phyloP scores from a whole-genome alignment of 1,139 yeast genomes.

The Candida neerlandica region DNA sequence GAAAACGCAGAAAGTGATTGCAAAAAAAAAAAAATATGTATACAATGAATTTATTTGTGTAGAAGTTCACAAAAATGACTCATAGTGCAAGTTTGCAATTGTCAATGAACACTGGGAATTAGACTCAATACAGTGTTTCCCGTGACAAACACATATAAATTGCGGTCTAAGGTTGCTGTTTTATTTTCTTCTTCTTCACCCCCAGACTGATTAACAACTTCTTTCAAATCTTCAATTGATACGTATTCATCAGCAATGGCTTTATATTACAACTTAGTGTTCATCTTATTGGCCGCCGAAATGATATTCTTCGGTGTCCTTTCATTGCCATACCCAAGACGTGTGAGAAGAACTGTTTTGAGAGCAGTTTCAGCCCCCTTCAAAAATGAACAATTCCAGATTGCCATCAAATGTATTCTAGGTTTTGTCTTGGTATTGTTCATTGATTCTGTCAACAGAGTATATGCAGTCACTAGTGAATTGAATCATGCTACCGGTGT shows the following conservation, averaged over 20 bases:
- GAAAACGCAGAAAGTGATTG: background rate
- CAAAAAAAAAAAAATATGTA: background rate
- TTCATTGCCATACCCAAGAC: conserved; percentile 84
- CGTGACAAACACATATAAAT: no score
- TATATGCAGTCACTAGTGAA: conserved; percentile 70
- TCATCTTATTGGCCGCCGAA: conserved; percentile 73
- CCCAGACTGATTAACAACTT: background rate
- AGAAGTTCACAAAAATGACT: no score
- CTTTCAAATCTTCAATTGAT: background rate
- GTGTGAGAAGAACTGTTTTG: conserved; percentile 68
- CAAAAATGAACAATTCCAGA: conserved; percentile 68
- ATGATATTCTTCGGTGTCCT: conserved; percentile 79
- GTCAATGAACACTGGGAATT: background rate
- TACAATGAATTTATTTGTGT: no score
- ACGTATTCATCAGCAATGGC: conserved; percentile 52
- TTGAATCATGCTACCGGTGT: conserved; percentile 28
- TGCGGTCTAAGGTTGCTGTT: background rate
- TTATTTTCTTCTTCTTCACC: background rate
- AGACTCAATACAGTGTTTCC: no score
- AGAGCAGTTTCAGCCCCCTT: conserved; percentile 68
- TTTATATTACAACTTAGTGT: conserved; percentile 73
- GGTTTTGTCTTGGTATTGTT: conserved; percentile 85
- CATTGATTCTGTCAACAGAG: conserved; percentile 86
- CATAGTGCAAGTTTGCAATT: no score
- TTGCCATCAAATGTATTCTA: conserved; percentile 78